phyloP scores from a whole-genome alignment of 805 yeast species.

The Yarrowia sp. region DNA sequence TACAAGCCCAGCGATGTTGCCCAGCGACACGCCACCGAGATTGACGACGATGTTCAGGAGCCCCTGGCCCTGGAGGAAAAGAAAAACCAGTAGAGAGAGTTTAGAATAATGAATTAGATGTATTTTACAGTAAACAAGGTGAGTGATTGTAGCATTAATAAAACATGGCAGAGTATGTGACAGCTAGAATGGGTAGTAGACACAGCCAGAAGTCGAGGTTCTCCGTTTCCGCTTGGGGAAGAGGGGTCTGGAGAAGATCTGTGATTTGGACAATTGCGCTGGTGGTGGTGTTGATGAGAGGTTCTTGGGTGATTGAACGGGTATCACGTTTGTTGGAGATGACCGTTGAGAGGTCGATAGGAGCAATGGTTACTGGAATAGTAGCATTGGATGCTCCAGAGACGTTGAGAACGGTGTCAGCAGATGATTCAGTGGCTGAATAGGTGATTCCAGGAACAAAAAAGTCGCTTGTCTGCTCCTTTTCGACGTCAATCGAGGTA shows the following conservation, averaged over 20 bases:
- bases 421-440: too few species aligned
- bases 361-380: neutral
- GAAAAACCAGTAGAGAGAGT: slow-evolving; percentile 30
- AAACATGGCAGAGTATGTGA: neutral
- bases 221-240: neutral
- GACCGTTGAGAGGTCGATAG: neutral
- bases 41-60: slow-evolving; percentile 29
- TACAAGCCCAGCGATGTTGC: slow-evolving; percentile 92
- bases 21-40: slow-evolving; percentile 34
- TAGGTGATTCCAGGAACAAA: too few species aligned
- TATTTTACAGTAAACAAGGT: neutral
- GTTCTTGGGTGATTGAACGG: too few species aligned
- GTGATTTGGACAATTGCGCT: neutral
- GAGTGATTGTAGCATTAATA: neutral
- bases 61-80: slow-evolving; percentile 29
- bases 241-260: neutral
- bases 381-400: too few species aligned
- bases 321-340: too few species aligned
- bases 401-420: too few species aligned
- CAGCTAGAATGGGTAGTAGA: neutral
- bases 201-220: neutral
- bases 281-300: too few species aligned
- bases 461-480: too few species aligned
- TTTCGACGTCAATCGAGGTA: too few species aligned
- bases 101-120: slow-evolving; percentile 18